A percentile compares a stretch with the other conserved stretches of the same genome.
Evolutionary conservation across 1,284 basidiomycete species (phyloP).

Genomic region (Leccinum insigne): DNA sequence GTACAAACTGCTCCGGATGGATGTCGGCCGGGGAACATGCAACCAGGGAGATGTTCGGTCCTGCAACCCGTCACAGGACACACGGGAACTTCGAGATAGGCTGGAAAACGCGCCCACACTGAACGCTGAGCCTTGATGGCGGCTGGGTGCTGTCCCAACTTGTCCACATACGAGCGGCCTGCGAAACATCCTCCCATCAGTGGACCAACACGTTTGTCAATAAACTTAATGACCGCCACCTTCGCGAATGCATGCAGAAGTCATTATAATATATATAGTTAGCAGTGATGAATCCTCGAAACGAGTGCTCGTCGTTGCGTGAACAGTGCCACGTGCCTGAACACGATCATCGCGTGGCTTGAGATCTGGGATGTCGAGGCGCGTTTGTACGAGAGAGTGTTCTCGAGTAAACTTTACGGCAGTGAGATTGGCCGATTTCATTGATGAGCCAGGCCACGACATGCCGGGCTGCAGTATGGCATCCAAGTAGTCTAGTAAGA

Average conservation of each 20-base stretch:
- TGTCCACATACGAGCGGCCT: slow-evolving; percentile 3
- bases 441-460: neutral
- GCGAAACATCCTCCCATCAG: slow-evolving; percentile 5
- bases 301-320: slow-evolving; percentile 6
- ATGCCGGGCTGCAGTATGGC: neutral
- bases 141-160: slow-evolving; percentile 4
- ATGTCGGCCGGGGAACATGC: neutral
- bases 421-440: neutral
- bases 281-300: slow-evolving; percentile 7
- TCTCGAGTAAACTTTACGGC: neutral
- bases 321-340: slow-evolving; percentile 9
- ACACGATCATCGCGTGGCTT: slow-evolving; percentile 4
- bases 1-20: neutral
- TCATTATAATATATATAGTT: slow-evolving; percentile 3
- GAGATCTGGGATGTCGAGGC: slow-evolving; percentile 12
- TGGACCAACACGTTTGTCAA: slow-evolving; percentile 2
- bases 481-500: neutral
- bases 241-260: slow-evolving; percentile 11
- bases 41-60: slow-evolving; percentile 3
- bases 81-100: slow-evolving; percentile 3
- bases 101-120: slow-evolving; percentile 5
- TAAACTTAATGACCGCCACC: slow-evolving; percentile 20
- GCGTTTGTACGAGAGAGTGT: neutral
- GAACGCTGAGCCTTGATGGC: neutral
- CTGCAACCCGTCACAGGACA: slow-evolving; percentile 13